These are phyloP conservation scores for Candida dubliniensis DNA, from an alignment of 1,139 yeast species.

Conservation along the genomic window DNA sequence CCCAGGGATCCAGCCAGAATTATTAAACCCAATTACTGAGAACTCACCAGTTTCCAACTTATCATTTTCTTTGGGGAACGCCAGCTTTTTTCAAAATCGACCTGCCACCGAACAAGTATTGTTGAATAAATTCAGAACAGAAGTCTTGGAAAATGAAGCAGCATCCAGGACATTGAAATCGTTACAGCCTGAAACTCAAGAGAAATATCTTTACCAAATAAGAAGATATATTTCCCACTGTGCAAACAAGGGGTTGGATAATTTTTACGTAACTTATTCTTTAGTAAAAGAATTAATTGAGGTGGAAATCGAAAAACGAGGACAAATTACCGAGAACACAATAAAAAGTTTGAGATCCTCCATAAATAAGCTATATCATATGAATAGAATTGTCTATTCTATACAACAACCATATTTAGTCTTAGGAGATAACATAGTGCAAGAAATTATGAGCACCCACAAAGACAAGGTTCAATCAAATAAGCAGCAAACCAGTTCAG, in stretches of 20 bases:
- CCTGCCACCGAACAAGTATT: conserved; percentile 4
- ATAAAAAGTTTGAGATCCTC: conserved; percentile 13
- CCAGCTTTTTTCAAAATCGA: background rate
- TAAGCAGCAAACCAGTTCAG: background rate
- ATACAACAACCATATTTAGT: conserved; percentile 9
- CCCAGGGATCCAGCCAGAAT: too few relatives aligned
- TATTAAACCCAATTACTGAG: too few relatives aligned
- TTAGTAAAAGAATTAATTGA: conserved; percentile 12
- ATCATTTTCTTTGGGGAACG: background rate
- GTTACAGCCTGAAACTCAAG: conserved; percentile 11
- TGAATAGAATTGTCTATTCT: conserved; percentile 14
- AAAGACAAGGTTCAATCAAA: conserved; percentile 1
- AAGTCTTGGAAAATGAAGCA: conserved; percentile 9
- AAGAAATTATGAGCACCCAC: conserved; percentile 8
- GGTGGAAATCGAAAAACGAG: conserved; percentile 7
- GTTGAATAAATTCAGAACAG: conserved; percentile 12
- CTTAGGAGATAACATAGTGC: conserved; percentile 12
- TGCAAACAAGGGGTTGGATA: conserved; percentile 13
- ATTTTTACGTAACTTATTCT: conserved; percentile 10
- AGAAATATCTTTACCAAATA: conserved; percentile 13
- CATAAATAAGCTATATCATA: conserved; percentile 10
- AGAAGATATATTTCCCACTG: conserved; percentile 12
- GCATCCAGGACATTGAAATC: conserved; percentile 7
- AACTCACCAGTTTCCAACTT: too few relatives aligned
- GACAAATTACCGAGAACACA: conserved; percentile 11